phyloP scores from a whole-genome alignment of 139 green algal genomes.

The Ostreobium quekettii region DNA sequence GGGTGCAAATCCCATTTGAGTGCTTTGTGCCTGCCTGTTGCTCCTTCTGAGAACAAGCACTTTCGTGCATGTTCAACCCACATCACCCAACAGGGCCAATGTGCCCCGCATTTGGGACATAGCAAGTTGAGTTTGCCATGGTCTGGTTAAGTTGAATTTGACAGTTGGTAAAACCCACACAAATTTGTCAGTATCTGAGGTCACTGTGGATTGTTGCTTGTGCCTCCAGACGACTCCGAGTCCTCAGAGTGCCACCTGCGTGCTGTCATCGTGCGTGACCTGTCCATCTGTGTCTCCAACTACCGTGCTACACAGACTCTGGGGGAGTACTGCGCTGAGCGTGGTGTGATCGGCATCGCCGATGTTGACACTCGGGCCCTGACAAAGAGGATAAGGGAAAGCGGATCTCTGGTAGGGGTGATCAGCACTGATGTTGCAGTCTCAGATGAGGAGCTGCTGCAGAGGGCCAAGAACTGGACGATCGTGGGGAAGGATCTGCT shows the following conservation, averaged over 20 bases:
- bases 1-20: too few relatives aligned
- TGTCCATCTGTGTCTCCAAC: conserved; percentile 84
- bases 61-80: too few relatives aligned
- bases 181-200: background rate
- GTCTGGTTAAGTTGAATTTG: too few relatives aligned
- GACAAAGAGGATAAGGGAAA: conserved; percentile 68
- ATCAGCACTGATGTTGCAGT: conserved; percentile 55
- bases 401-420: conserved; percentile 78
- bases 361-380: conserved; percentile 93
- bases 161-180: too few relatives aligned
- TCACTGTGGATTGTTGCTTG: background rate
- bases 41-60: too few relatives aligned
- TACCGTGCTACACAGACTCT: conserved; percentile 85
- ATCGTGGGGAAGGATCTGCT: conserved; percentile 85
- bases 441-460: conserved; percentile 73
- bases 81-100: too few relatives aligned
- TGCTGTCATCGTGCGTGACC: conserved; percentile 79
- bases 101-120: too few relatives aligned
- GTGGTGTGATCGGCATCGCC: conserved; percentile 67
- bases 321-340: conserved; percentile 63
- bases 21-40: too few relatives aligned
- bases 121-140: too few relatives aligned
- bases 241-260: conserved; percentile 68
- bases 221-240: conserved; percentile 87
- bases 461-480: conserved; percentile 74